These are phyloP conservation scores for Leptodermis oblonga DNA, from an alignment of 257 asterid species.

Conservation along the genomic window DNA sequence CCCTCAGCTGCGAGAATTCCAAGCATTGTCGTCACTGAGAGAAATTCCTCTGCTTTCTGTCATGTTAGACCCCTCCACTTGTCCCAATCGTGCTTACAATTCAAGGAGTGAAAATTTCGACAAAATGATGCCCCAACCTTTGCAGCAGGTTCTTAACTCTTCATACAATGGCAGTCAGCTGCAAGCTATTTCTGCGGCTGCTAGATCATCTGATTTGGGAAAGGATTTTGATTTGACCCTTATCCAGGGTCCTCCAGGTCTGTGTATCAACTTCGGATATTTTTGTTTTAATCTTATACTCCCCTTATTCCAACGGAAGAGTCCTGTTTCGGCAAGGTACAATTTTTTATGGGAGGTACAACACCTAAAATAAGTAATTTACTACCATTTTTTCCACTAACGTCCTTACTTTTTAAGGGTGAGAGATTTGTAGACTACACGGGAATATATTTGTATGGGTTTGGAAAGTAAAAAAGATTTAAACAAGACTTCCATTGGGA, in stretches of 20 bases:
- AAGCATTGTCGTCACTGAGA: conserved; percentile 80
- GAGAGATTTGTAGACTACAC: no score
- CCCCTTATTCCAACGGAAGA: no score
- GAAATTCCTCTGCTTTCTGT: conserved; percentile 87
- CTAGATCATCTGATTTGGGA: conserved; percentile 56
- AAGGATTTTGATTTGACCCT: conserved; percentile 72
- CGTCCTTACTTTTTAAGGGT: no score
- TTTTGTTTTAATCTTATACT: conserved; percentile 13
- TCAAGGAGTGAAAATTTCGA: conserved; percentile 42
- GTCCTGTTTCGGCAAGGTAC: no score
- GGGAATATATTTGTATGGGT: no score
- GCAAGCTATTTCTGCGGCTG: conserved; percentile 77
- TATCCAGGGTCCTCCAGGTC: conserved; percentile 99
- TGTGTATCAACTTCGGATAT: conserved; percentile 6
- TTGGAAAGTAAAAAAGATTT: no score
- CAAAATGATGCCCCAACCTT: conserved; percentile 54
- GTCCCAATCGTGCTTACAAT: conserved; percentile 37
- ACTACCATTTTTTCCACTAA: no score
- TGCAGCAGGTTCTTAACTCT: conserved; percentile 62
- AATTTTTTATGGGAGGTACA: no score
- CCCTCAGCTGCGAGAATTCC: conserved; percentile 97
- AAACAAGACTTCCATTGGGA: no score
- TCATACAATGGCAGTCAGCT: conserved; percentile 83
- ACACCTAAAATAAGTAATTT: no score
- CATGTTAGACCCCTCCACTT: conserved; percentile 71